Evolutionary conservation across 2,329 filamentous ascomycete species (phyloP).

Genomic region (Botrytis galanthina): DNA sequence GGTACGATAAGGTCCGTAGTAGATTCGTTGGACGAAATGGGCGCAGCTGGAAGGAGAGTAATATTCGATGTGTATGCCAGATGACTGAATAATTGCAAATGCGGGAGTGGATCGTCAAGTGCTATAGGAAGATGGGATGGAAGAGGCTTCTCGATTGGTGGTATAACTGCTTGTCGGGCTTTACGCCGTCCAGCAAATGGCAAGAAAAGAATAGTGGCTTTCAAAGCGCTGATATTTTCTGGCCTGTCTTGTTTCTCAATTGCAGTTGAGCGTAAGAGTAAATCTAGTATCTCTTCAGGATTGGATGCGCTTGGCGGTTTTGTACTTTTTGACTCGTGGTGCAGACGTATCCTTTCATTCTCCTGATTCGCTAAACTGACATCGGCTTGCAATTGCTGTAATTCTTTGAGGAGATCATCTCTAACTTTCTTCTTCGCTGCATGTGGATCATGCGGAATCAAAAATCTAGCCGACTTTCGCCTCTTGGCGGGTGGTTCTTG

Average conservation of each 20-base stretch:
- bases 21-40: constrained; percentile 21
- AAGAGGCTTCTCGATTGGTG: constrained; percentile 43
- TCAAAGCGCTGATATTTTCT: constrained; percentile 34
- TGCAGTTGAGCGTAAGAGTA: constrained; percentile 33
- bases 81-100: constrained; percentile 68
- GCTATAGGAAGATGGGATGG: constrained; percentile 64
- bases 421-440: constrained; percentile 51
- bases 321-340: constrained; percentile 41
- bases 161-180: constrained; percentile 32
- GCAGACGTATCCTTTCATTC: constrained; percentile 52
- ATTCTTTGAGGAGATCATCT: constrained; percentile 54
- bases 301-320: constrained; percentile 44
- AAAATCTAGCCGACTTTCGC: constrained; percentile 35
- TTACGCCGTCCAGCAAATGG: constrained; percentile 35
- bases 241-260: constrained; percentile 24
- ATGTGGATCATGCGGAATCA: constrained; percentile 34
- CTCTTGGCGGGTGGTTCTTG: constrained; percentile 23
- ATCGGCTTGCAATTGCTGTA: constrained; percentile 57
- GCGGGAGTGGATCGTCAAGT: constrained; percentile 63
- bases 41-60: constrained; percentile 43
- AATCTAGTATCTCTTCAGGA: constrained; percentile 38
- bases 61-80: constrained; percentile 59
- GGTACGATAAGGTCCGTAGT: constrained; percentile 33
- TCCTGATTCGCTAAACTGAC: constrained; percentile 56
- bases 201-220: constrained; percentile 35